Evolutionary conservation across 495 filamentous ascomycete genomes (phyloP).

Genomic region (Tuber melanosporum): DNA sequence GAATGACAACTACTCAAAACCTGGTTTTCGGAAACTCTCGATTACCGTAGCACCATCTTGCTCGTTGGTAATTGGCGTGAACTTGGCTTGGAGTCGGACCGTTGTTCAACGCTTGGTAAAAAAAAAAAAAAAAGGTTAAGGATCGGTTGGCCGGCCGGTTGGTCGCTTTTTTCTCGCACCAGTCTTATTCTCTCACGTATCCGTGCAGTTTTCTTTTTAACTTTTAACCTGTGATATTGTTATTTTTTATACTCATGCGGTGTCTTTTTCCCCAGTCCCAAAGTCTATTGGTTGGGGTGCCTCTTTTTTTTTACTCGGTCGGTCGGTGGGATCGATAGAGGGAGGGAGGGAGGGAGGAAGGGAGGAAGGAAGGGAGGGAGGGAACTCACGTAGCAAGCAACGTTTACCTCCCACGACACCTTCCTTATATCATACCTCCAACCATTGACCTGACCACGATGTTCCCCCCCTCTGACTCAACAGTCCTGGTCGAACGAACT

Average conservation of each 20-base stretch:
- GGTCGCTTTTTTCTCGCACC: background rate
- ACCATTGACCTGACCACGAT: background rate
- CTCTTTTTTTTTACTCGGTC: background rate
- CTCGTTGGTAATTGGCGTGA: background rate
- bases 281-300: background rate
- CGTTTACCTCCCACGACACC: background rate
- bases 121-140: background rate
- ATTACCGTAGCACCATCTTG: background rate
- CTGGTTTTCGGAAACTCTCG: background rate
- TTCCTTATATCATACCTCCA: background rate
- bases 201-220: background rate
- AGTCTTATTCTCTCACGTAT: slow-evolving; percentile 1
- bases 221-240: background rate
- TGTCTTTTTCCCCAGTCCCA: background rate
- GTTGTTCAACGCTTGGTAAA: background rate
- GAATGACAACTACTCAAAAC: background rate
- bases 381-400: background rate
- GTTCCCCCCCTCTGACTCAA: background rate
- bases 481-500: background rate
- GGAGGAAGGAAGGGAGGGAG: background rate
- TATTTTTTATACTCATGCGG: background rate
- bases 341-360: too few relatives aligned
- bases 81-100: background rate
- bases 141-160: background rate
- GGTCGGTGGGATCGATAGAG: too few relatives aligned